Evolutionary conservation across 1,284 basidiomycete species (phyloP), one percentile per base, ranked within the genome.

Genomic region (Volvariella volvacea): DNA sequence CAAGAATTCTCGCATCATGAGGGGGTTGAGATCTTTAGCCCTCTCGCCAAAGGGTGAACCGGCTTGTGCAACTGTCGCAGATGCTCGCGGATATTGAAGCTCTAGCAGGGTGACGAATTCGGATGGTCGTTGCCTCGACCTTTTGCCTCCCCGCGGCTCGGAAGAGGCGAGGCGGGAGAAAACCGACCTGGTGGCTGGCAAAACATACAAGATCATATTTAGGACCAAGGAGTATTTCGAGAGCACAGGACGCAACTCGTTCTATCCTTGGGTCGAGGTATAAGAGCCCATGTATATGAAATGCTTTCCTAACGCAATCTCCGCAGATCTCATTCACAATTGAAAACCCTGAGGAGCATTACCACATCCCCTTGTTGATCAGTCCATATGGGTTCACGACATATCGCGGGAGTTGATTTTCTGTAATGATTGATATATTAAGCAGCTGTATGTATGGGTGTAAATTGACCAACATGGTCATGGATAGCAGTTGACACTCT

Each of bases 351-450:
- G 61, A 71, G 33, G 84, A 92, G 55, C 92, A 95, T 57, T 88
- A 93, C 59, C 92, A 96, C 55, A 87, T 97, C 49, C 93, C 93
- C 0, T 72, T 97, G 12, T 66, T 97, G 21, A 83, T 97, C 55
- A 93, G 88, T 60, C 92, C 92, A 4, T 93, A 86, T 66, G 88
- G 88, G 1, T 97, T 86, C 63, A 93, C 92, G 14, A 95, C 93
- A 4, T 95, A 95, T 61, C 74, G 91, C 50, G 92, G 92, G 15
- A 92, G 87, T 62, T 91, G 56, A 58, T 50, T 45, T 39, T 22
- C 42, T 39, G 44, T 25, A 28, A 28, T 28, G 43, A 46, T 44
- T 38, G 46, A 22, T 47, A 41, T 54, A 57, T 58, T 56, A 59
- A 53, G 51, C 45, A 60, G 51, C 48, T 36, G 19, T 36, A 51